A percentile compares a stretch with the other conserved stretches of the same genome.
phyloP scores from a whole-genome alignment of 768 basidiomycete species.

The Mycena capillaripes region DNA sequence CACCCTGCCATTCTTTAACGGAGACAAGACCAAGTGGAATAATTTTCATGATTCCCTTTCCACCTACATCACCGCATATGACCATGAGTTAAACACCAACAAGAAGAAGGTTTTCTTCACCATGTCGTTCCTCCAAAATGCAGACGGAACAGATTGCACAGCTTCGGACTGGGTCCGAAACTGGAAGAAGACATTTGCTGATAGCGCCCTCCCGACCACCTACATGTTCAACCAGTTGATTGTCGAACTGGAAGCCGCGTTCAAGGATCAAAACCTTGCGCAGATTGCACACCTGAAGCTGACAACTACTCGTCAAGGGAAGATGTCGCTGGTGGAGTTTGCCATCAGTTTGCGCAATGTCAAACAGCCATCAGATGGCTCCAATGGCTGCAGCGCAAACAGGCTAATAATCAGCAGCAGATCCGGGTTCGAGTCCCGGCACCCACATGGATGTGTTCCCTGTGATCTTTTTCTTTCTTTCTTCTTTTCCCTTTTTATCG shows the following conservation, averaged over 20 bases:
- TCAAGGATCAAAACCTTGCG: slow-evolving; percentile 12
- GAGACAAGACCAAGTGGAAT: background rate
- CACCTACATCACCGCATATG: background rate
- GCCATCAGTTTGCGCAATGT: too few relatives aligned
- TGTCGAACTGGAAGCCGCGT: background rate
- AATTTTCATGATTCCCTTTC: background rate
- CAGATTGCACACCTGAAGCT: slow-evolving; percentile 7
- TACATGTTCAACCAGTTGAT: background rate
- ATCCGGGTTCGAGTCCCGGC: background rate
- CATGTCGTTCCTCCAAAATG: background rate
- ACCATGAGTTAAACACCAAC: background rate
- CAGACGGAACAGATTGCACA: background rate
- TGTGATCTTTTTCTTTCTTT: too few relatives aligned
- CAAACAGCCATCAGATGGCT: too few relatives aligned
- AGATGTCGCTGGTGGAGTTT: background rate
- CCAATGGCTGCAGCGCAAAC: too few relatives aligned
- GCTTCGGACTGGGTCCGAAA: too few relatives aligned
- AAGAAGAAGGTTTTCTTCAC: background rate
- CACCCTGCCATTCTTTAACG: background rate
- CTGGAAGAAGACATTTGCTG: background rate
- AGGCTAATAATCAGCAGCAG: background rate
- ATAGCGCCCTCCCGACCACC: background rate
- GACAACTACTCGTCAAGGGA: slow-evolving; percentile 8
- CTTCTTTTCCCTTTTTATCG: too few relatives aligned
- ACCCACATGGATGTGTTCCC: too few relatives aligned